Percentiles rank a stretch among this genome's conserved stretches.
These are phyloP conservation scores for Pythium sp. DNA, from an alignment of 352 stramenopile genomes.

Conservation along the genomic window DNA sequence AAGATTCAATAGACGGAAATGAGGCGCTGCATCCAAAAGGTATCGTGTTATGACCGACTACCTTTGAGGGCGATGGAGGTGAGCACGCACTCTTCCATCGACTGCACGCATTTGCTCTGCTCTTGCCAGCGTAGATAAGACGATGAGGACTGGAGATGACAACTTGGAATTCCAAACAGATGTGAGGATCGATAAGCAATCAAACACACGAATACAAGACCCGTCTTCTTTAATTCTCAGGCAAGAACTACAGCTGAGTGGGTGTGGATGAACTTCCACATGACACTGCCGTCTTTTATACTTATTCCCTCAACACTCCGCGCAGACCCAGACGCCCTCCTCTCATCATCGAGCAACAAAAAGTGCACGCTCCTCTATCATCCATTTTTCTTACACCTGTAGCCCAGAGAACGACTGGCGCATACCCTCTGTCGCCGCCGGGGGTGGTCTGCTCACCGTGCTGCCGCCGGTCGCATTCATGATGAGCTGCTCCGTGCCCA, in stretches of 20 bases:
- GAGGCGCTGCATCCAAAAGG: too few species aligned
- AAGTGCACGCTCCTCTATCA: background rate
- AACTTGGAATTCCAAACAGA: background rate
- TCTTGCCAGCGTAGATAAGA: background rate
- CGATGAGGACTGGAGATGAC: background rate
- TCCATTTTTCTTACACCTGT: conserved; percentile 5
- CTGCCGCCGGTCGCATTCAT: background rate
- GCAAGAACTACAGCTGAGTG: background rate
- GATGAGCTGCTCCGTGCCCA: conserved; percentile 39
- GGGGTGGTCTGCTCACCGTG: background rate
- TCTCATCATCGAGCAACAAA: background rate
- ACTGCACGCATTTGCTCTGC: background rate
- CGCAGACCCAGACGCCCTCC: background rate
- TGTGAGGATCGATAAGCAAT: background rate
- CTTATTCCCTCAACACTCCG: background rate
- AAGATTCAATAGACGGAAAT: too few species aligned
- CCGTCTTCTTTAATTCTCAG: background rate
- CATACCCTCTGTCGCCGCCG: background rate
- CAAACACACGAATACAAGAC: background rate
- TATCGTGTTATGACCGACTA: too few species aligned
- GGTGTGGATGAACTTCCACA: background rate
- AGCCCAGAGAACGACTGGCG: conserved; percentile 4
- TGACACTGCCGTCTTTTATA: background rate
- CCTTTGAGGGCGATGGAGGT: too few species aligned
- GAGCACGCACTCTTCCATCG: too few species aligned